Conservation (phyloP, 345 rosid genomes). For the Angophora floribunda region DNA sequence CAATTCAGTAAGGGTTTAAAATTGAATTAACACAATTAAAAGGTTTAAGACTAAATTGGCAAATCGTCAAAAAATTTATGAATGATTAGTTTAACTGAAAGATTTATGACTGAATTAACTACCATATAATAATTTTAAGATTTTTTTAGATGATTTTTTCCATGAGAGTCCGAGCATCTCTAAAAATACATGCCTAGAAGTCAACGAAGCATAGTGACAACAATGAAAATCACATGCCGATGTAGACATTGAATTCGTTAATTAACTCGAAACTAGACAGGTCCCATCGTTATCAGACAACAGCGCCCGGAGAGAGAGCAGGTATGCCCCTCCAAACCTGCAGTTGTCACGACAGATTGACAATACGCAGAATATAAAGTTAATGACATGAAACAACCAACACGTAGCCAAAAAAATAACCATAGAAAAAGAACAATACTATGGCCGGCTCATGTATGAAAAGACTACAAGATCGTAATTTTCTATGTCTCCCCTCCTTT, state of each 20-base stretch:
- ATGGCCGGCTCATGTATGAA: not conserved
- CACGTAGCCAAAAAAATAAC: not conserved
- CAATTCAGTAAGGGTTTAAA: fast-evolving
- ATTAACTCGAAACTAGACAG: not conserved
- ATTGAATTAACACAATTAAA: fast-evolving
- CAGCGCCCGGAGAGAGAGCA: not conserved
- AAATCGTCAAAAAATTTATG: fast-evolving
- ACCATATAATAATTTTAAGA: no score
- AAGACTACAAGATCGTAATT: not conserved
- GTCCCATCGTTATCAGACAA: not conserved
- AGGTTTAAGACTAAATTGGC: fast-evolving
- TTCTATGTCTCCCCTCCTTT: not conserved
- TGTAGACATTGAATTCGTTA: not conserved
- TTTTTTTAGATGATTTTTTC: no score
- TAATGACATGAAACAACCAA: not conserved
- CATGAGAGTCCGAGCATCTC: not conserved
- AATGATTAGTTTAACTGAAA: fast-evolving
- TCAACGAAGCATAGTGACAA: not conserved
- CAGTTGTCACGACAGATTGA: not conserved
- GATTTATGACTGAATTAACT: fast-evolving
- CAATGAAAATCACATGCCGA: not conserved
- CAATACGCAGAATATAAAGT: not conserved
- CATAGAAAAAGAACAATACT: not conserved
- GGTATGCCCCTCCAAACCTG: not conserved
- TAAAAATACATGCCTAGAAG: not conserved